Conservation (phyloP, 495 filamentous ascomycete species). For the Aspergillus egyptiacus region DNA sequence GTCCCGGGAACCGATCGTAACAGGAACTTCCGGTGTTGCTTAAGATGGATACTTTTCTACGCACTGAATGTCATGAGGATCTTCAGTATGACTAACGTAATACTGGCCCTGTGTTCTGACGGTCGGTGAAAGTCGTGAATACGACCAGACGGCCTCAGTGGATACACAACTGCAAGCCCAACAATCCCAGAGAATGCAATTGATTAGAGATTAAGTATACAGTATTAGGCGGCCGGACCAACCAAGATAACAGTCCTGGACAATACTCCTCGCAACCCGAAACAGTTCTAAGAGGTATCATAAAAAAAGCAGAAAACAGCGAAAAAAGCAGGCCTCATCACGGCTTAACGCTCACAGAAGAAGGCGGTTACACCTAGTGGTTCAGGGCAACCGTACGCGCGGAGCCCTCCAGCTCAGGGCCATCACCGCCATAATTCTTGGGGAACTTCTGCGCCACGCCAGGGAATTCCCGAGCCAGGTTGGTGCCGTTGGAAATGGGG, state of each 20-base stretch:
- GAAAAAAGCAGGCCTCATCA: neutral
- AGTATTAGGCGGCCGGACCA: neutral
- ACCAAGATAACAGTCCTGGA: neutral
- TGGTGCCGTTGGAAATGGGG: slow-evolving; percentile 68
- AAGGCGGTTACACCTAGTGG: neutral
- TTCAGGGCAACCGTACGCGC: slow-evolving; percentile 27
- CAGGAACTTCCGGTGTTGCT: too few relatives aligned
- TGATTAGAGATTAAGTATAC: slow-evolving; percentile 7
- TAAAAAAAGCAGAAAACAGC: neutral
- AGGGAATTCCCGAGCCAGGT: slow-evolving; percentile 60
- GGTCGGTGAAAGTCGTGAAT: too few relatives aligned
- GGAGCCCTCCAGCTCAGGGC: slow-evolving; percentile 29
- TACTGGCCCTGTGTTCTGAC: too few relatives aligned
- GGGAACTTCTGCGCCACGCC: slow-evolving; percentile 55
- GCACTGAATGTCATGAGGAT: too few relatives aligned
- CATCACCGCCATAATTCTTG: slow-evolving; percentile 65
- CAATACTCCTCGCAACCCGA: neutral
- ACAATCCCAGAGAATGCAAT: neutral
- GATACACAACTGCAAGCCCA: too few relatives aligned
- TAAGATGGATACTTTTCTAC: too few relatives aligned
- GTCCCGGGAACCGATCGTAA: slow-evolving; percentile 1
- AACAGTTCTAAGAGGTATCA: slow-evolving; percentile 9
- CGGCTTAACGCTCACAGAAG: neutral
- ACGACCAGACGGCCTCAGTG: too few relatives aligned
- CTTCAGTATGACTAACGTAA: too few relatives aligned